These are phyloP conservation scores for Mortierella sp. DNA, from an alignment of 371 early-diverging fungal species.

Conservation along the genomic window DNA sequence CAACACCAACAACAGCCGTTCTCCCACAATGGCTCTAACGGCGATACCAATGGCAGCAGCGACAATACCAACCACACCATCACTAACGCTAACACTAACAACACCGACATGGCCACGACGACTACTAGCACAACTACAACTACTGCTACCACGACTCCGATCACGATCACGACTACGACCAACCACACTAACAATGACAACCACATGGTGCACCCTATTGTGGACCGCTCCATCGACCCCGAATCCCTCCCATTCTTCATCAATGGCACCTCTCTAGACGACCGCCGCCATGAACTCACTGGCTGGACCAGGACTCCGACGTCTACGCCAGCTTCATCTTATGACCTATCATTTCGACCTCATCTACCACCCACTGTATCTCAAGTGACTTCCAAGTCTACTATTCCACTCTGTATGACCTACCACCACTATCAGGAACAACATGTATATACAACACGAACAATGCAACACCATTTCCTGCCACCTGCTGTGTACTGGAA, in stretches of 20 bases:
- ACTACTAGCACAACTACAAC: too few species aligned
- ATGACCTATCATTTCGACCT: conserved; percentile 14
- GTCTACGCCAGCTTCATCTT: conserved; percentile 1
- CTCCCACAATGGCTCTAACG: too few species aligned
- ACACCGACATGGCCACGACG: too few species aligned
- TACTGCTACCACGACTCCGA: too few species aligned
- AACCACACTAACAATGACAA: too few species aligned
- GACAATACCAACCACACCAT: not conserved
- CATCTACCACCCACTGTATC: conserved; percentile 13
- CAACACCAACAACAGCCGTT: not conserved
- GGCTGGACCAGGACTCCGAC: conserved; percentile 6
- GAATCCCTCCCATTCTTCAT: not conserved
- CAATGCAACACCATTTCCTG: too few species aligned
- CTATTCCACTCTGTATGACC: conserved; percentile 16
- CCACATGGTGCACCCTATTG: conserved; percentile 1
- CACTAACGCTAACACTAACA: too few species aligned
- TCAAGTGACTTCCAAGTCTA: conserved; percentile 23
- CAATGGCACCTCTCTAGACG: not conserved
- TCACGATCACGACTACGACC: too few species aligned
- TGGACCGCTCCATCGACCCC: conserved; percentile 10
- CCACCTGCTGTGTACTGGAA: conserved; percentile 50
- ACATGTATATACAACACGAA: conserved; percentile 37
- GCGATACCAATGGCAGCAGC: not conserved
- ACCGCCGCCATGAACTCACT: not conserved
- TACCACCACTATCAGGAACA: conserved; percentile 31